Percentiles rank a stretch among this genome's conserved stretches.
phyloP scores from a whole-genome alignment of 768 basidiomycete species.

The Candolleomyces eurysporus region DNA sequence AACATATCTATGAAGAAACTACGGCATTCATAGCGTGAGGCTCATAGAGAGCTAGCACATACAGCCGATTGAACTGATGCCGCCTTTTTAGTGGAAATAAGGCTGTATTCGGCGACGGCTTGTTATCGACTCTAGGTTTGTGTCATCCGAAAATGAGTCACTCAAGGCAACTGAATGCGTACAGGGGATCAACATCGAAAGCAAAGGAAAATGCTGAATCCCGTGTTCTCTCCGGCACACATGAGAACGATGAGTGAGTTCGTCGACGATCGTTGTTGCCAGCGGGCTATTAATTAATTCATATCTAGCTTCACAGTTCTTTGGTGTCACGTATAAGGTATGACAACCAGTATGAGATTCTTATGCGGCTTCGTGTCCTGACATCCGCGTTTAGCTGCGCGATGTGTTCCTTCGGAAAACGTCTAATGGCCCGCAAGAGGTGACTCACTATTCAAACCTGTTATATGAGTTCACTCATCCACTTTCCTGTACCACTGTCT shows the following conservation, averaged over 20 bases:
- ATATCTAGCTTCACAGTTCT: not conserved
- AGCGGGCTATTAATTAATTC: not conserved
- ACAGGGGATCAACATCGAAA: slow-evolving; percentile 25
- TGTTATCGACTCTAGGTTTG: slow-evolving; percentile 10
- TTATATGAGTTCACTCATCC: no score
- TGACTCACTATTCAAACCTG: not conserved
- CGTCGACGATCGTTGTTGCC: not conserved
- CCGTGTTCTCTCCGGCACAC: slow-evolving; percentile 25
- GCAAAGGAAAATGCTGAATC: slow-evolving; percentile 29
- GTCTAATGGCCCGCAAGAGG: not conserved
- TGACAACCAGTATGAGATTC: not conserved
- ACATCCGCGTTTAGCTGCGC: slow-evolving; percentile 16
- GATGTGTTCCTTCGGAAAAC: slow-evolving; percentile 22
- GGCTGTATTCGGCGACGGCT: slow-evolving; percentile 14
- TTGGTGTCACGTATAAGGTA: slow-evolving; percentile 12
- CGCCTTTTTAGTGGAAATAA: slow-evolving; percentile 9
- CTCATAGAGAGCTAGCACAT: not conserved
- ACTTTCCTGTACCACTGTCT: not conserved
- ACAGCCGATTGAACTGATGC: not conserved
- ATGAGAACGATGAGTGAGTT: slow-evolving; percentile 20
- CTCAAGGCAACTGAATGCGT: not conserved
- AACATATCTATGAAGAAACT: slow-evolving; percentile 22
- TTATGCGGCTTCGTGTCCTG: not conserved
- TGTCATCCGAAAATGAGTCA: slow-evolving; percentile 22
- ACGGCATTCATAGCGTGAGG: slow-evolving; percentile 7